These are phyloP conservation scores for Solanum bukasovii DNA, from an alignment of 257 asterid genomes.

Conservation along the genomic window DNA sequence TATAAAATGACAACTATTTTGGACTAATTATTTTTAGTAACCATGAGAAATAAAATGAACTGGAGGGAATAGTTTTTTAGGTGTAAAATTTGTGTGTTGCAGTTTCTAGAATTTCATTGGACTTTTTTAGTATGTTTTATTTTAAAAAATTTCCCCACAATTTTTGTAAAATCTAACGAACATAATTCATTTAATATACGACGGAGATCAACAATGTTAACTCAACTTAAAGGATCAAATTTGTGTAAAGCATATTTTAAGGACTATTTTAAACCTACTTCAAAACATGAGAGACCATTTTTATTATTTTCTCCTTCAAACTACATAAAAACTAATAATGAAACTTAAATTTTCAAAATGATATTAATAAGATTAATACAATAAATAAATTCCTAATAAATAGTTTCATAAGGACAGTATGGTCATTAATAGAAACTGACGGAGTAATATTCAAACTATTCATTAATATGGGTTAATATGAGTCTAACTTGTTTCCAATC, in stretches of 20 bases:
- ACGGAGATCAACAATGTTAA: neutral
- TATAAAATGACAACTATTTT: too few relatives aligned
- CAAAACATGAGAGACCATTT: neutral
- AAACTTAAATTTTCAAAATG: too few relatives aligned
- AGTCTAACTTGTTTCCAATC: neutral
- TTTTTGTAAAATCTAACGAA: neutral
- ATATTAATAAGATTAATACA: neutral
- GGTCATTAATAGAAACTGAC: neutral
- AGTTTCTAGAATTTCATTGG: neutral
- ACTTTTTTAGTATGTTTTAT: neutral
- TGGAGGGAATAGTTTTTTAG: too few relatives aligned
- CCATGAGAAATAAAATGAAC: neutral
- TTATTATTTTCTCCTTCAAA: neutral
- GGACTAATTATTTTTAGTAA: too few relatives aligned
- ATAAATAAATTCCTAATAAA: neutral
- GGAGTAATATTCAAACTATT: neutral
- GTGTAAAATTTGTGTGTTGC: neutral
- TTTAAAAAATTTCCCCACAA: neutral
- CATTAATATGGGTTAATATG: neutral
- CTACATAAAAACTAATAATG: neutral
- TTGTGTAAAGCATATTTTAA: neutral
- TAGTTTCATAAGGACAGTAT: neutral
- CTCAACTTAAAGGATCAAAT: neutral
- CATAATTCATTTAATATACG: neutral
- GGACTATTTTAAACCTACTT: neutral